These are phyloP conservation scores for Rubus idaeus DNA, from an alignment of 306 rosid species.

Conservation along the genomic window DNA sequence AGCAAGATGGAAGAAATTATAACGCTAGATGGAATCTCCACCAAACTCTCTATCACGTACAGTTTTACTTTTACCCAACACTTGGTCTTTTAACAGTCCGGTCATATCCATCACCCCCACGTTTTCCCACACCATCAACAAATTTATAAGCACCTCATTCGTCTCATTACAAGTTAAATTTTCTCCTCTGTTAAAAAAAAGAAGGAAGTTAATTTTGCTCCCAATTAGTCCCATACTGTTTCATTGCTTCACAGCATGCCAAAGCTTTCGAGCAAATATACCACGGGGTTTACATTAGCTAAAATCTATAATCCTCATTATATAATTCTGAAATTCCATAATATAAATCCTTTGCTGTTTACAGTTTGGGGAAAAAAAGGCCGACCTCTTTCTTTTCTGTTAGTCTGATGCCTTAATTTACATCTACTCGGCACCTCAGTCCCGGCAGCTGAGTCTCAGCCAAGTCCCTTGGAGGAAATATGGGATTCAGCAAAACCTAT, in stretches of 20 bases:
- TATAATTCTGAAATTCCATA: neutral
- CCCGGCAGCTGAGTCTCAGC: neutral
- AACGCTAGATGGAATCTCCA: no score
- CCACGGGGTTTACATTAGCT: neutral
- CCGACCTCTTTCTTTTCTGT: neutral
- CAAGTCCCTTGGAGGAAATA: neutral
- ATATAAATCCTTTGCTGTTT: neutral
- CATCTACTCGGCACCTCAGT: slow-evolving; percentile 1
- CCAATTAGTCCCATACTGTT: neutral
- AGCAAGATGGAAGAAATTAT: no score
- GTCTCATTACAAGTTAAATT: no score
- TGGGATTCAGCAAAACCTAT: neutral
- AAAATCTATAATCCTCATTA: neutral
- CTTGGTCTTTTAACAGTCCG: no score
- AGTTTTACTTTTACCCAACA: no score
- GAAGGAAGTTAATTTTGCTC: no score
- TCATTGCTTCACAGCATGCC: neutral
- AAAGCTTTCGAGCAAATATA: neutral
- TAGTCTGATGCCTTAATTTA: slow-evolving; percentile 10
- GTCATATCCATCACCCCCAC: no score
- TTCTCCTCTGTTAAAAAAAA: no score
- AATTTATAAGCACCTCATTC: no score
- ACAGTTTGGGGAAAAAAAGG: neutral
- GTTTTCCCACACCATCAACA: no score
- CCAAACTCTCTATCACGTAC: no score